Conservation (phyloP, 257 asterid species). For the Lithospermum erythrorhizon region DNA sequence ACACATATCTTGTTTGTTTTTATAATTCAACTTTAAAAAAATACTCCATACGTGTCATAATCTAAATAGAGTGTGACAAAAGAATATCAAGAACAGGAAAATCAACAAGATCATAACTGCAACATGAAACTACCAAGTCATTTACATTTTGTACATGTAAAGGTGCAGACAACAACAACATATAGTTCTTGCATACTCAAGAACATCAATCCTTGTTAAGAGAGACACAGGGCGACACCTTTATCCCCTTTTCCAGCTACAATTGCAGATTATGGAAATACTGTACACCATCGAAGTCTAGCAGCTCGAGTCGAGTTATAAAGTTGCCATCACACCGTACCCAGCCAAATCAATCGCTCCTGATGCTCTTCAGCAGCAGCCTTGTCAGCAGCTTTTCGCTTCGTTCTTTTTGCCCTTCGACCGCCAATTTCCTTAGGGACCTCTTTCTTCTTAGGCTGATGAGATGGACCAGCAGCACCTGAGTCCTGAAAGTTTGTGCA, state of each 20-base stretch:
- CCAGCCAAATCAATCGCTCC: constrained; percentile 49
- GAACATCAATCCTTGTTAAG: background rate
- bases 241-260: background rate
- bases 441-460: constrained; percentile 48
- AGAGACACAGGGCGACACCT: background rate
- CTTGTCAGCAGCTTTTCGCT: constrained; percentile 72
- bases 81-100: background rate
- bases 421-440: constrained; percentile 44
- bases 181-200: background rate
- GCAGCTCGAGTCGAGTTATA: background rate
- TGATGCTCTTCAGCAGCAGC: constrained; percentile 70
- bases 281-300: background rate
- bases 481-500: constrained; percentile 21
- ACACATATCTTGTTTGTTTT: too few species aligned
- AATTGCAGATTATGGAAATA: background rate
- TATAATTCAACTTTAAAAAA: too few species aligned
- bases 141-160: background rate
- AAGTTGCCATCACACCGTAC: constrained; percentile 21
- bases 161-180: background rate
- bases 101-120: background rate
- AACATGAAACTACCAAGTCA: background rate
- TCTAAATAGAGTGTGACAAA: too few species aligned
- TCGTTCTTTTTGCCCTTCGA: constrained; percentile 83
- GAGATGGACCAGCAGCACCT: constrained; percentile 55
- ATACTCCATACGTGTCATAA: too few species aligned